phyloP scores from a whole-genome alignment of 768 basidiomycete genomes.

The Lentinula edodes region DNA sequence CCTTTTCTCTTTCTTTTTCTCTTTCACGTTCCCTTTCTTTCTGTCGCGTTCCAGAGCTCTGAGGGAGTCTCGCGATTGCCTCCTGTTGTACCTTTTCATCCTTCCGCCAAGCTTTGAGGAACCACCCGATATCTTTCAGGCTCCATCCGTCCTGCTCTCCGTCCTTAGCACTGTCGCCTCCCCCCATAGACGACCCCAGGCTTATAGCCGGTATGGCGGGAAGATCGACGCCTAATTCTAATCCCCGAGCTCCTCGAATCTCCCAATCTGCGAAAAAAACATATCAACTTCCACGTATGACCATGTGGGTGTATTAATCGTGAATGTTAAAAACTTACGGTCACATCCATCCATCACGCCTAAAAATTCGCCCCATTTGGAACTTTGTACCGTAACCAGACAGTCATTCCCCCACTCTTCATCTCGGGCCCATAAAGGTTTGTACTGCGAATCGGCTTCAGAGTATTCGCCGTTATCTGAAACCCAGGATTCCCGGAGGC shows the following conservation, averaged over 20 bases:
- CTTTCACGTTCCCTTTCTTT: slow-evolving; percentile 19
- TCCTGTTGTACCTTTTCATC: slow-evolving; percentile 41
- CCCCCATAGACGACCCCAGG: slow-evolving; percentile 18
- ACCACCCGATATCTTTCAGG: slow-evolving; percentile 55
- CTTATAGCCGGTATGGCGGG: slow-evolving; percentile 44
- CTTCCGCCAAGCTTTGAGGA: slow-evolving; percentile 56
- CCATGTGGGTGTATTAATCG: neutral
- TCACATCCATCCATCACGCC: slow-evolving; percentile 87
- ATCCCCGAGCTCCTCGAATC: slow-evolving; percentile 80
- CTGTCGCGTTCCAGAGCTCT: slow-evolving; percentile 2
- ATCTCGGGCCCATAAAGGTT: slow-evolving; percentile 44
- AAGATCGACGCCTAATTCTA: slow-evolving; percentile 59
- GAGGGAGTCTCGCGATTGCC: slow-evolving; percentile 17
- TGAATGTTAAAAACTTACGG: slow-evolving; percentile 34
- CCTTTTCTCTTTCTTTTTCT: slow-evolving; percentile 21
- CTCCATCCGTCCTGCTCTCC: slow-evolving; percentile 32
- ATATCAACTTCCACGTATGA: neutral
- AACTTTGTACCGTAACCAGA: slow-evolving; percentile 85
- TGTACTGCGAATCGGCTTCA: slow-evolving; percentile 9
- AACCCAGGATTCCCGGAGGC: slow-evolving; percentile 33
- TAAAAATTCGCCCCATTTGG: slow-evolving; percentile 94
- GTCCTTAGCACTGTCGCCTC: slow-evolving; percentile 10
- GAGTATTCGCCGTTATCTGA: slow-evolving; percentile 18
- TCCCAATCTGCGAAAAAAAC: slow-evolving; percentile 65
- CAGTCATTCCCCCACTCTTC: slow-evolving; percentile 84